Percentiles rank a stretch among this genome's conserved stretches.
Evolutionary conservation across 2,329 filamentous ascomycete species (phyloP).

Genomic region (Xylariales sp.): DNA sequence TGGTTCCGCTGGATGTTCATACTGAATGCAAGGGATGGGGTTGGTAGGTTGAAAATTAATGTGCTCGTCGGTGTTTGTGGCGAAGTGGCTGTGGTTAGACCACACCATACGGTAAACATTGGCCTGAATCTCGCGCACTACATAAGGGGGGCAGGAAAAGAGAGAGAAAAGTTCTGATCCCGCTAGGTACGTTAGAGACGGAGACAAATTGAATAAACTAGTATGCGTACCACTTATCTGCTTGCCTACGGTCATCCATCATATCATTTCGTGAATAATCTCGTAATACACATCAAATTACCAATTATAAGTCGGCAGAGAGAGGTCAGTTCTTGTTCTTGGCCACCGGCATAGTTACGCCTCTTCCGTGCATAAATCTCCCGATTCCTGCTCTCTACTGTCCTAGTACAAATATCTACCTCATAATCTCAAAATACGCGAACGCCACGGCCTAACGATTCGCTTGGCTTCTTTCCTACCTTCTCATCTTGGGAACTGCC

Average conservation of each 20-base stretch:
- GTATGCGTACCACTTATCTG: background rate
- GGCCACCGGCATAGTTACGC: background rate
- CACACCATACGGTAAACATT: too few species aligned
- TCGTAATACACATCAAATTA: background rate
- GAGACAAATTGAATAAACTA: constrained; percentile 5
- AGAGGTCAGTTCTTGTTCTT: background rate
- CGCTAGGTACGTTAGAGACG: background rate
- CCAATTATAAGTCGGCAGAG: too few species aligned
- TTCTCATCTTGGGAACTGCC: background rate
- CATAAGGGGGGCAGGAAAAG: background rate
- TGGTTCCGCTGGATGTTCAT: background rate
- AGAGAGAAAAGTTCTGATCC: too few species aligned
- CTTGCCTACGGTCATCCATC: background rate
- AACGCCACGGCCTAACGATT: too few species aligned
- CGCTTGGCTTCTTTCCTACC: background rate
- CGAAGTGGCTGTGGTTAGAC: background rate
- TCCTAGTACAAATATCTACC: too few species aligned
- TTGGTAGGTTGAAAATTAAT: background rate
- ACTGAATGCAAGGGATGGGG: background rate
- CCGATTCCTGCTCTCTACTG: too few species aligned
- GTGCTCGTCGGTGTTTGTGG: background rate
- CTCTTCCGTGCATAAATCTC: too few species aligned
- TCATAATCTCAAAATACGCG: too few species aligned
- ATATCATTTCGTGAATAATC: background rate
- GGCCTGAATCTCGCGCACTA: background rate